phyloP scores from a whole-genome alignment of 495 filamentous ascomycete genomes.

The Hypoxylon crocopeplum region DNA sequence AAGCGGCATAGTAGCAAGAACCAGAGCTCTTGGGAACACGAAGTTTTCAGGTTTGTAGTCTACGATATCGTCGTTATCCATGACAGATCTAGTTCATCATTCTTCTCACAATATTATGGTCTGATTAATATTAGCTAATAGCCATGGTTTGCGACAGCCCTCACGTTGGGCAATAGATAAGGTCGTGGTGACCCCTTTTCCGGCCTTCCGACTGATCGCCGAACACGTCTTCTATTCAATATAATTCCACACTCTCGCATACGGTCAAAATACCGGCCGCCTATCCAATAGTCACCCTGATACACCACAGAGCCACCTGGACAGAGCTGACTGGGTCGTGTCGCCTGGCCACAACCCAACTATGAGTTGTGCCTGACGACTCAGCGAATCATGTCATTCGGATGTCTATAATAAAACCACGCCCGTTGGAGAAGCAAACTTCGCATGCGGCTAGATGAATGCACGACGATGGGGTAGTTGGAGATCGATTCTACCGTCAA shows the following conservation, averaged over 20 bases:
- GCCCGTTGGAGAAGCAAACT: not conserved
- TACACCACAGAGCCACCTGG: slow-evolving; percentile 25
- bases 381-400: slow-evolving; percentile 29
- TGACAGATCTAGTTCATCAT: not conserved
- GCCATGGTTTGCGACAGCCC: not conserved
- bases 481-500: not conserved
- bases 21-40: slow-evolving; percentile 14
- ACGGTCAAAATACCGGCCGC: slow-evolving; percentile 5
- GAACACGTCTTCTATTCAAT: slow-evolving; percentile 33
- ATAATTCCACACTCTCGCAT: slow-evolving; percentile 23
- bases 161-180: slow-evolving; percentile 12
- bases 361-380: slow-evolving; percentile 30
- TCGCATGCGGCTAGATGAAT: slow-evolving; percentile 6
- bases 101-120: not conserved
- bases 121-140: slow-evolving; percentile 16
- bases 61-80: slow-evolving; percentile 3
- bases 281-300: slow-evolving; percentile 3
- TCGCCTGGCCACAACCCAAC: slow-evolving; percentile 25
- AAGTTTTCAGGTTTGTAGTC: slow-evolving; percentile 20
- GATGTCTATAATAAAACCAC: slow-evolving; percentile 18
- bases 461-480: not conserved
- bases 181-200: slow-evolving; percentile 28
- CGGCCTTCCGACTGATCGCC: slow-evolving; percentile 24
- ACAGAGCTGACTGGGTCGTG: slow-evolving; percentile 25
- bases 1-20: slow-evolving; percentile 8